Evolutionary conservation across 176 grass and related monocot species (phyloP).

Genomic region (Oryza longistaminata): DNA sequence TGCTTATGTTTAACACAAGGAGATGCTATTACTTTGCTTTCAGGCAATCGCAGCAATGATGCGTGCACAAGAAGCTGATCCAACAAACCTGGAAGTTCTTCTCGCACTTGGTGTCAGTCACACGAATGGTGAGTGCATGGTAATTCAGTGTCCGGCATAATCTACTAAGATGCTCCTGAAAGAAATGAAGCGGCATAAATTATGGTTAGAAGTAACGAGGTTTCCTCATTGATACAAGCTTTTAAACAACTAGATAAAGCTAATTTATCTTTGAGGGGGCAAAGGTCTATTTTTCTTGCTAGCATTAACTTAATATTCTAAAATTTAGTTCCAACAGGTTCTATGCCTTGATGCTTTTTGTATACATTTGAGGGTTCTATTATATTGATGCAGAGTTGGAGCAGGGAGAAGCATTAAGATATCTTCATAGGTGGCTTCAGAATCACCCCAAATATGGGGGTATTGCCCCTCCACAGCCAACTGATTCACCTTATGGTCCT

Average conservation of each 20-base stretch:
- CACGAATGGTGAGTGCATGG: slow-evolving; percentile 76
- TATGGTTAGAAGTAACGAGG: slow-evolving; percentile 16
- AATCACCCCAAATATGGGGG: slow-evolving; percentile 96
- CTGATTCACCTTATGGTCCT: slow-evolving; percentile 76
- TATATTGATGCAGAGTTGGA: slow-evolving; percentile 81
- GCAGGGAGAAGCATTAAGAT: slow-evolving; percentile 88
- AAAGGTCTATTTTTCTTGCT: slow-evolving; percentile 11
- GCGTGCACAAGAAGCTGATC: slow-evolving; percentile 89
- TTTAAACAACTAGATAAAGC: not conserved
- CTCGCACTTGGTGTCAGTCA: slow-evolving; percentile 99
- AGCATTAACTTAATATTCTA: slow-evolving; percentile 1
- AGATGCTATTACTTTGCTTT: slow-evolving; percentile 15
- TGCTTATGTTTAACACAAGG: slow-evolving; percentile 18
- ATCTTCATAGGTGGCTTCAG: slow-evolving; percentile 92
- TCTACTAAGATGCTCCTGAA: not conserved
- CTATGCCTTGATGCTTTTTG: slow-evolving; percentile 7
- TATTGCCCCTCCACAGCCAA: slow-evolving; percentile 58
- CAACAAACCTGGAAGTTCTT: slow-evolving; percentile 95
- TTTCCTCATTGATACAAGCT: slow-evolving; percentile 7
- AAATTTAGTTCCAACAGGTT: slow-evolving; percentile 19
- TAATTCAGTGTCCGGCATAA: slow-evolving; percentile 23
- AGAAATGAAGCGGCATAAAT: slow-evolving; percentile 21
- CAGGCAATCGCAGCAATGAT: slow-evolving; percentile 98
- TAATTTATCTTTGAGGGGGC: not conserved
- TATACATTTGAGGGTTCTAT: slow-evolving; percentile 24